These are phyloP conservation scores for Populus ilicifolia DNA, from an alignment of 345 rosid genomes.

Conservation along the genomic window DNA sequence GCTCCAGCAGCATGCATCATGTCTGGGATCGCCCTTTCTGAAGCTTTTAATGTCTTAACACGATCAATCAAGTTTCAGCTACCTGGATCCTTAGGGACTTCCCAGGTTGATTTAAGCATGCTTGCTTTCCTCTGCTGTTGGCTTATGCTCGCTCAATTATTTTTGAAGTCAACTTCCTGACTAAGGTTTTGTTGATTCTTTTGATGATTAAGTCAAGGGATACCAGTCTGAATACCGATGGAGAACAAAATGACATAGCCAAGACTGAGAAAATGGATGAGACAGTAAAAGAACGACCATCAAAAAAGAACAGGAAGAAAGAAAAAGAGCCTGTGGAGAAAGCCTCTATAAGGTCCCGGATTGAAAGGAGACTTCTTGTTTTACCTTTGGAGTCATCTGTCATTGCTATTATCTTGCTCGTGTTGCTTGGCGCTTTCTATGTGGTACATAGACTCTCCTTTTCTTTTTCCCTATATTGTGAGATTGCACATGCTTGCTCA, in stretches of 20 bases:
- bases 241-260: constrained; percentile 36
- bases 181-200: constrained; percentile 26
- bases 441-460: constrained; percentile 60
- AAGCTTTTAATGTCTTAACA: constrained; percentile 89
- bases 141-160: constrained; percentile 11
- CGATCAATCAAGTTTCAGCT: constrained; percentile 87
- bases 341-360: constrained; percentile 46
- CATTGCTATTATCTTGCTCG: constrained; percentile 72
- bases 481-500: neutral
- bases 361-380: constrained; percentile 67
- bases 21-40: constrained; percentile 98
- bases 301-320: constrained; percentile 67
- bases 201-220: constrained; percentile 63
- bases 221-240: constrained; percentile 31
- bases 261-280: constrained; percentile 53
- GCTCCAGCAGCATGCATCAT: constrained; percentile 99
- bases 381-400: constrained; percentile 81
- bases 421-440: constrained; percentile 89
- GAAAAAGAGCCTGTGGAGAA: constrained; percentile 51
- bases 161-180: constrained; percentile 4
- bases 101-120: constrained; percentile 55
- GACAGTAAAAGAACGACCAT: constrained; percentile 46
- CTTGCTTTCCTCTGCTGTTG: constrained; percentile 11
- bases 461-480: neutral
- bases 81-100: constrained; percentile 37